phyloP scores from a whole-genome alignment of 2,329 filamentous ascomycete genomes.

The Neopestalotiopsis sp. region DNA sequence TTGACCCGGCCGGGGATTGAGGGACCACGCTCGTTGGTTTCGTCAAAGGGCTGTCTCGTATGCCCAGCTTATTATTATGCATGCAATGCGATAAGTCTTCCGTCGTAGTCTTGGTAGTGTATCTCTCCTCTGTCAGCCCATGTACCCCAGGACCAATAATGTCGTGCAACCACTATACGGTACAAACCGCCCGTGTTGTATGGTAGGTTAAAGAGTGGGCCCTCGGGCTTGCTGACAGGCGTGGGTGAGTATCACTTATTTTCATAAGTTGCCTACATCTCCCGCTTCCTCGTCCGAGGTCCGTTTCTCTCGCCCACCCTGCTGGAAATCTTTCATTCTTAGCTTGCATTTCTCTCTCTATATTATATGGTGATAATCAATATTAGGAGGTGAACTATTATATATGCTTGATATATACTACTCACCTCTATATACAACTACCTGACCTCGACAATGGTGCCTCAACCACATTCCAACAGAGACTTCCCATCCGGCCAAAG shows the following conservation, averaged over 20 bases:
- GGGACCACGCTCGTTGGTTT: background rate
- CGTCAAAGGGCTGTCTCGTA: background rate
- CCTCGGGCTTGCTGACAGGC: background rate
- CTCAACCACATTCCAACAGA: background rate
- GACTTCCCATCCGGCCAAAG: background rate
- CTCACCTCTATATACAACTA: too few relatives aligned
- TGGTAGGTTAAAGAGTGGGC: constrained; percentile 12
- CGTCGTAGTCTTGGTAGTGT: too few relatives aligned
- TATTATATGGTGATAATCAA: background rate
- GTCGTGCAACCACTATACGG: constrained; percentile 10
- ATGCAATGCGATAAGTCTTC: background rate
- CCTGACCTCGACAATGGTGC: background rate
- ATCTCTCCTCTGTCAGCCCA: background rate
- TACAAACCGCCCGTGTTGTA: background rate
- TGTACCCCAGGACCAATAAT: constrained; percentile 9
- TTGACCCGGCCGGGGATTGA: constrained; percentile 7
- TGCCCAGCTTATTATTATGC: background rate
- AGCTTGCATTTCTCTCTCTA: background rate
- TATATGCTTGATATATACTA: constrained; percentile 2
- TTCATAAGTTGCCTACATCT: constrained; percentile 13
- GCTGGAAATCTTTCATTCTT: background rate
- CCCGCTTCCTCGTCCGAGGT: constrained; percentile 7
- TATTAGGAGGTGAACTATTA: background rate
- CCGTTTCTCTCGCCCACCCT: background rate
- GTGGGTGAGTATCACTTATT: background rate